phyloP scores from a whole-genome alignment of 2,329 filamentous ascomycete species.

The Colletotrichum sp. region DNA sequence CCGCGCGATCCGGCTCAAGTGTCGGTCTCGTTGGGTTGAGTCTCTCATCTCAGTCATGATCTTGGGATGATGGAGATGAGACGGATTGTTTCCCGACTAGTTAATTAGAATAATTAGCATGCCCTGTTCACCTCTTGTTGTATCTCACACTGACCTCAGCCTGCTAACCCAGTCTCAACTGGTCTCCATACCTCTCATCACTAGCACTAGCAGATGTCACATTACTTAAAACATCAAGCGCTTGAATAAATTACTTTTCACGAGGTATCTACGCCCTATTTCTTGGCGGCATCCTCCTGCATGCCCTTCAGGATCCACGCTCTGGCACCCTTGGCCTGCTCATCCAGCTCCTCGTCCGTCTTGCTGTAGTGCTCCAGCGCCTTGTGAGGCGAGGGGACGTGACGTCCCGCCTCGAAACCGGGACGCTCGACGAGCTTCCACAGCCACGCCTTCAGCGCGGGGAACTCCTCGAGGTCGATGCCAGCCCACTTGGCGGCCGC shows the following conservation, averaged over 20 bases:
- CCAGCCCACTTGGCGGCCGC: constrained; percentile 49
- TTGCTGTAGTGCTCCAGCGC: constrained; percentile 54
- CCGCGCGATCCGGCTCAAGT: background rate
- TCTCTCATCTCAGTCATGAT: background rate
- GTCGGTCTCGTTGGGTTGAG: background rate
- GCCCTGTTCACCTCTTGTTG: background rate
- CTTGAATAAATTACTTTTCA: background rate
- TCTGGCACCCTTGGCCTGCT: constrained; percentile 50
- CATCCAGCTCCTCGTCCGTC: constrained; percentile 60
- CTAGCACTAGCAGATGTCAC: background rate
- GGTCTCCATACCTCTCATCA: background rate
- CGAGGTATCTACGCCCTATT: constrained; percentile 26
- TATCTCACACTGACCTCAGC: background rate
- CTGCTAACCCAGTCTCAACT: background rate
- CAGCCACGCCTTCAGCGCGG: constrained; percentile 78
- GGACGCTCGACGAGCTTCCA: constrained; percentile 71
- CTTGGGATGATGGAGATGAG: background rate
- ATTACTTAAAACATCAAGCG: background rate
- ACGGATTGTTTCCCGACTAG: background rate
- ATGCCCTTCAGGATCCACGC: constrained; percentile 74
- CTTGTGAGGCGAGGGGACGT: constrained; percentile 72
- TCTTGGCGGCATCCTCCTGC: constrained; percentile 66
- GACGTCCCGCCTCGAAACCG: constrained; percentile 75
- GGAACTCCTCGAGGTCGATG: constrained; percentile 74
- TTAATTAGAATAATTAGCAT: background rate